Base-by-base conservation (phyloP, 2,329 filamentous ascomycete species). In the Penicillium sp. region DNA sequence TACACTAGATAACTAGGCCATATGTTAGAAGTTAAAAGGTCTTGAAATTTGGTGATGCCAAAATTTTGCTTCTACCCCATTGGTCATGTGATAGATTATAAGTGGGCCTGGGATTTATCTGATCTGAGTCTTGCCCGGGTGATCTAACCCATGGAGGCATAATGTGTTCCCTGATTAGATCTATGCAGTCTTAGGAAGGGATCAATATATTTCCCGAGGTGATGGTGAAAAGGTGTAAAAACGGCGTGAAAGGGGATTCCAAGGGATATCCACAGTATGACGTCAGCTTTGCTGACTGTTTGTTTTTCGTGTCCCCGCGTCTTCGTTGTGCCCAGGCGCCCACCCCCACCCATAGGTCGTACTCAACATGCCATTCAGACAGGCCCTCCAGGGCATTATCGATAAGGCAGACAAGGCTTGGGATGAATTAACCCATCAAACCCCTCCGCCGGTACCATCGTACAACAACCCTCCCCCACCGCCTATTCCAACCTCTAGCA, bases 301-400 rank as follows among this genome's bases (percentile, higher is more conserved):
- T 53, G 43, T 39, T 51, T 27, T 33, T 13, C 31, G 11, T 13
- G 29, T 13, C 31, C 11, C 34, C 56, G 41, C 50, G n/a, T 53
- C 44, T 40, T 53, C 36, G 27, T 21, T 21, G 19, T 33, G 11
- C 5, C 11, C 48, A 53, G 44, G 39, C 27, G 25, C 56, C 56
- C 57, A 55, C 49, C 48, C 25, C 25, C 53, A 51, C 60, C 59
- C 29, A 60, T 53, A 57, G 53, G 43, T 53, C 52, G 31, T 56
- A 49, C 48, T 58, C 62, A 64, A 60, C n/a, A 66, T 66, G 64
- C 59, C 64, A 46, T 63, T 66, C 64, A 61, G 63, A 66, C 61
- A 65, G 44, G 59, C 63, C 1, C 29, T 66, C 43, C 61, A 66
- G 41, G 64, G 61, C 16, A 62, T 66, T 34, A 25, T 66, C 13